phyloP scores from a whole-genome alignment of 176 grass and related monocot species.

The Areca catechu region DNA sequence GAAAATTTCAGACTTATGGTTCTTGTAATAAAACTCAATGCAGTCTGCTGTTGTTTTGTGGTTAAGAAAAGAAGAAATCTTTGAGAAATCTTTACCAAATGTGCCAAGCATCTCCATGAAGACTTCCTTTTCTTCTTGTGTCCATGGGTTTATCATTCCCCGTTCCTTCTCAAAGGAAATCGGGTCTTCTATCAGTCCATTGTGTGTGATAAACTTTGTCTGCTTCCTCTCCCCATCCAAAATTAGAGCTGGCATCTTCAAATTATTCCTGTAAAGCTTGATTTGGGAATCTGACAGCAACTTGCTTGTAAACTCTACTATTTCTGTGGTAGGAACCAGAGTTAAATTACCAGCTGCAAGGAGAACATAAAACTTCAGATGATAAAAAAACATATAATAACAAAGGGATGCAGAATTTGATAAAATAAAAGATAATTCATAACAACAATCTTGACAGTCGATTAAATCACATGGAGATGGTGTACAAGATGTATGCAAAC shows the following conservation, averaged over 20 bases:
- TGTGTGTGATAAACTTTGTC: conserved; percentile 43
- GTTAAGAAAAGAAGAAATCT: conserved; percentile 61
- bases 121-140: conserved; percentile 61
- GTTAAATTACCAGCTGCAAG: conserved; percentile 50
- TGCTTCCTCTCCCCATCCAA: conserved; percentile 59
- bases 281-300: conserved; percentile 55
- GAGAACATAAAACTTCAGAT: conserved; percentile 5
- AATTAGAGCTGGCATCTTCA: conserved; percentile 87
- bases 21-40: conserved; percentile 96
- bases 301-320: conserved; percentile 54
- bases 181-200: conserved; percentile 76
- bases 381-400: background rate
- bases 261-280: conserved; percentile 55
- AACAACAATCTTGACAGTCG: no score
- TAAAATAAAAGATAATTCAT: no score
- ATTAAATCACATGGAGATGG: no score
- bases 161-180: conserved; percentile 60
- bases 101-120: conserved; percentile 90
- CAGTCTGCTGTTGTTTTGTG: conserved; percentile 97
- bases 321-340: conserved; percentile 43
- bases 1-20: conserved; percentile 96
- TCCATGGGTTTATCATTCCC: conserved; percentile 73
- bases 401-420: background rate
- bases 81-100: conserved; percentile 90
- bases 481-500: no score